phyloP scores from a whole-genome alignment of 768 basidiomycete genomes.

The Suillus variegatus region DNA sequence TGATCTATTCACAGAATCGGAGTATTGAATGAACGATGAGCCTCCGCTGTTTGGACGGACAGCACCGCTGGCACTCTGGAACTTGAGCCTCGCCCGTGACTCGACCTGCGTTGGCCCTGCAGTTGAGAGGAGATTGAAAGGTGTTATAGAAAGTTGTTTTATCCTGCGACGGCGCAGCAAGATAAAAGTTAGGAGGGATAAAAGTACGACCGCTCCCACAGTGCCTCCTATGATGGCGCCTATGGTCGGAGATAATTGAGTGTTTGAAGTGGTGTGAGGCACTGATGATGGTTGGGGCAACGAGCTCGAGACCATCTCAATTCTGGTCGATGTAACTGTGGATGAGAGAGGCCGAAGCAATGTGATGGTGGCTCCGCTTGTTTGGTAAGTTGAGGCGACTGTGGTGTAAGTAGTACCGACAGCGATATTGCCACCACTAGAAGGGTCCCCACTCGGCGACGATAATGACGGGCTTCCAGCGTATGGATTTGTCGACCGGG shows the following conservation, averaged over 20 bases:
- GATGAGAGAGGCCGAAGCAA: background rate
- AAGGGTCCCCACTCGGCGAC: background rate
- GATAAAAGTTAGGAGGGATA: background rate
- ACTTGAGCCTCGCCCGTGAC: background rate
- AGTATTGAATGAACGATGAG: conserved; percentile 11
- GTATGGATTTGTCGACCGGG: too few species aligned
- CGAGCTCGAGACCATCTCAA: background rate
- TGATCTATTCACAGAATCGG: background rate
- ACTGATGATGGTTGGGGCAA: background rate
- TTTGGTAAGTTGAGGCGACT: background rate
- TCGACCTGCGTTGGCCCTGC: background rate
- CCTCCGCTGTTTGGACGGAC: conserved; percentile 1
- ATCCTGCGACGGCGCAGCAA: background rate
- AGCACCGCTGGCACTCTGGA: too few species aligned
- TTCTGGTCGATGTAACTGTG: background rate
- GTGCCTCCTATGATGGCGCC: background rate
- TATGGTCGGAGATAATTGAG: background rate
- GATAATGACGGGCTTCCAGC: background rate
- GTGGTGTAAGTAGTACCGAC: background rate
- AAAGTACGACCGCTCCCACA: background rate
- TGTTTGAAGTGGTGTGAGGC: background rate
- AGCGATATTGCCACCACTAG: background rate
- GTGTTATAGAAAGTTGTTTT: background rate
- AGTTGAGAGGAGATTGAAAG: background rate
- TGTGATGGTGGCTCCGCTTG: background rate